Evolutionary conservation across 768 basidiomycete species (phyloP), one percentile per base, ranked within the genome.

Genomic region (Tremella mesenterica): DNA sequence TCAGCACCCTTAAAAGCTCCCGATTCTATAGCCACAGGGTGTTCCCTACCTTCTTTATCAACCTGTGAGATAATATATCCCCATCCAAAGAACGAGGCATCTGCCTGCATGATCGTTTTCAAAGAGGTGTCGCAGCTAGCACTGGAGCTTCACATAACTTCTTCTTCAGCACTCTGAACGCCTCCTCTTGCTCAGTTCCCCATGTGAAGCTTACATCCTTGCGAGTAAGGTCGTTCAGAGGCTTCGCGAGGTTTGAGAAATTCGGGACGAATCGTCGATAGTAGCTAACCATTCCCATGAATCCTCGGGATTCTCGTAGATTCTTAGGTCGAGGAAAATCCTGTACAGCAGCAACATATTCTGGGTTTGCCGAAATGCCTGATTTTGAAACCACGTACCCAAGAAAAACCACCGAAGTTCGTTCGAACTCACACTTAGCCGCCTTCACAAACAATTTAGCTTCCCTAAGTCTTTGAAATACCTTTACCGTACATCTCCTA

Each of bases 31-130:
- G 48, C 58, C 5, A 63, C 43, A 18, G 61, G 61, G 39, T 59
- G 52, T 48, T 47, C n/a, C 39, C 27, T 26, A 12, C 7, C 25
- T 21, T 16, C n/a, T n/a, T n/a, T n/a, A n/a, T 46, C 29, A 21
- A 54, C 39, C 50, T 75, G 74, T 1, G 61, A 55, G 0, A 75
- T 59, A 2, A 73, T 60, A 12, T 58, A 72, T 4, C 65, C 71
- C 21, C 67, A 60, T 0, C 71, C 73, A 38, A 28, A 64, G 28
- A 72, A 69, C 0, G 66, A 70, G 18, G 67, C 70, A 36, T 71
- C 63, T 20, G 61, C 61, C 27, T 60, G 47, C 13, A 71, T 27
- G 2, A 58, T 28, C 9, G 54, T 58, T 9, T 43, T 13, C 1
- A 14, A 20, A 1, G 5, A 3, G 23, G 57, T 53, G 30, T 64